A percentile compares a stretch with the other conserved stretches of the same genome.
These are phyloP conservation scores for Herpotrichia juniperi DNA, from an alignment of 2,329 filamentous ascomycete species.

Conservation along the genomic window DNA sequence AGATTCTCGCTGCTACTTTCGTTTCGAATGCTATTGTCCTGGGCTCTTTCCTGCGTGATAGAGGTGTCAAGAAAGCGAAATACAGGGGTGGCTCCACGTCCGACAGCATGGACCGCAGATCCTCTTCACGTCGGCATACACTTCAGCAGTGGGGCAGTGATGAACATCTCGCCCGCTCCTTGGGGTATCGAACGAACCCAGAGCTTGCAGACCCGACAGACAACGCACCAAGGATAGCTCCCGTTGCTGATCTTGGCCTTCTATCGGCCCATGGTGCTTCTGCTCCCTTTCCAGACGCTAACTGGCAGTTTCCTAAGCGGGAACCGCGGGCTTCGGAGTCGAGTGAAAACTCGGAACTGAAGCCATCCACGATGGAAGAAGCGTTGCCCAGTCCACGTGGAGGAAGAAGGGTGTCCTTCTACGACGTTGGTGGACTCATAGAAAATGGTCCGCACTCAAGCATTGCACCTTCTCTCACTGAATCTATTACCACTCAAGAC, in stretches of 20 bases:
- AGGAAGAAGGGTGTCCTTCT: conserved; percentile 73
- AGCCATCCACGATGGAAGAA: conserved; percentile 32
- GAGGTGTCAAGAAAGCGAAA: conserved; percentile 84
- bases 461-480: conserved; percentile 36
- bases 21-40: conserved; percentile 90
- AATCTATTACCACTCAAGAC: conserved; percentile 48
- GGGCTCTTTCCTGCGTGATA: conserved; percentile 89
- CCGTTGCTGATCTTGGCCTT: conserved; percentile 35
- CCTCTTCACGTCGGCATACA: conserved; percentile 67
- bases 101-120: conserved; percentile 61
- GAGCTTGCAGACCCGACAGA: conserved; percentile 53
- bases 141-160: conserved; percentile 83
- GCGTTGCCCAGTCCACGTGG: conserved; percentile 47
- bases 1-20: conserved; percentile 85
- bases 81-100: conserved; percentile 66
- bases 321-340: conserved; percentile 20
- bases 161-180: conserved; percentile 81
- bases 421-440: conserved; percentile 81
- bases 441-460: conserved; percentile 55
- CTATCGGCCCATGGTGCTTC: conserved; percentile 26
- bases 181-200: conserved; percentile 72
- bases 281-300: conserved; percentile 33
- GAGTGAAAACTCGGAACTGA: conserved; percentile 30
- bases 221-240: conserved; percentile 49
- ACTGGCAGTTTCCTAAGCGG: conserved; percentile 41